phyloP scores from a whole-genome alignment of 2,329 filamentous ascomycete species.

The Colletotrichum cereale region DNA sequence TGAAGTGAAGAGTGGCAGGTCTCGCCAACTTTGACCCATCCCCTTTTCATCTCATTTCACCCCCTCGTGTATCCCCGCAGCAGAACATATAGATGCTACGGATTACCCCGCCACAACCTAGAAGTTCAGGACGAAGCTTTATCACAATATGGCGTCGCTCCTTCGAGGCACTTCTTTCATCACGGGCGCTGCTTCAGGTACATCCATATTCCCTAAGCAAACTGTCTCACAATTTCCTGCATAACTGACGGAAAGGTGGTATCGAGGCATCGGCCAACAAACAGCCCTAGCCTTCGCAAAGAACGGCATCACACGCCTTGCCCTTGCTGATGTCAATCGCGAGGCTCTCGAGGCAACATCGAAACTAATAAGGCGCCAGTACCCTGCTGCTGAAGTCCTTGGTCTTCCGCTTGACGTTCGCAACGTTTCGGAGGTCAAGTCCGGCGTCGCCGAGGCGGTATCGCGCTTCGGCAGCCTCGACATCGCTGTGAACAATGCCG shows the following conservation, averaged over 20 bases:
- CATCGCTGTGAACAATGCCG: slow-evolving; percentile 68
- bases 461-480: slow-evolving; percentile 65
- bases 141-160: slow-evolving; percentile 51
- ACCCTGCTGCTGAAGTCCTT: slow-evolving; percentile 56
- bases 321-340: slow-evolving; percentile 60
- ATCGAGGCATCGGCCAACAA: slow-evolving; percentile 61
- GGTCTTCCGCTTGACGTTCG: slow-evolving; percentile 60
- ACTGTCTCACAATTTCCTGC: background rate
- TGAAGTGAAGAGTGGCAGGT: background rate
- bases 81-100: background rate
- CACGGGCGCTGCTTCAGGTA: slow-evolving; percentile 61
- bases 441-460: slow-evolving; percentile 55
- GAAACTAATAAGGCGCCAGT: slow-evolving; percentile 50
- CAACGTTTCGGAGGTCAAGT: slow-evolving; percentile 56
- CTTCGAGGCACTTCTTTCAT: slow-evolving; percentile 62
- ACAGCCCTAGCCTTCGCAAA: slow-evolving; percentile 61
- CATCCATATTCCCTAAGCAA: slow-evolving; percentile 36
- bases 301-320: slow-evolving; percentile 60
- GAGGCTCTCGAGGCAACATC: slow-evolving; percentile 49
- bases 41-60: background rate
- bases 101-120: background rate
- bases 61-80: background rate
- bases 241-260: slow-evolving; percentile 39
- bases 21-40: background rate
- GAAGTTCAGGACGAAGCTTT: too few species aligned